Evolutionary conservation across 352 stramenopile genomes (phyloP).

Genomic region (Phytophthora rubi): DNA sequence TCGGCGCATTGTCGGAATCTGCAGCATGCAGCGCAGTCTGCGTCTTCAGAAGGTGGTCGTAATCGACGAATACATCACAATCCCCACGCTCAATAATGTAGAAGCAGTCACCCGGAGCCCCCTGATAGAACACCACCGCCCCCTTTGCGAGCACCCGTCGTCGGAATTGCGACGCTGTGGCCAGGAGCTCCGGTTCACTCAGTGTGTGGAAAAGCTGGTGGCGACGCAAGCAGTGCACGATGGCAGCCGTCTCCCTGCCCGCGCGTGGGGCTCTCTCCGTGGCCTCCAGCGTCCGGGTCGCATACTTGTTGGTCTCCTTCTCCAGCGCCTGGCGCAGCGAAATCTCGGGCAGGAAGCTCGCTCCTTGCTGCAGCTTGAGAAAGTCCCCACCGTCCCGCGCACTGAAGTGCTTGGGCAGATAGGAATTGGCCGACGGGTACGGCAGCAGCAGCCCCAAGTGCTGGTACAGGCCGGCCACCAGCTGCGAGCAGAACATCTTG

Average conservation of each 20-base stretch:
- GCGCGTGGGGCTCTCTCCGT: conserved; percentile 39
- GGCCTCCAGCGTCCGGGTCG: conserved; percentile 38
- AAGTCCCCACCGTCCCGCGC: conserved; percentile 58
- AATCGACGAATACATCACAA: conserved; percentile 87
- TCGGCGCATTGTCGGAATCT: conserved; percentile 18
- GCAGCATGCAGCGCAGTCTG: conserved; percentile 34
- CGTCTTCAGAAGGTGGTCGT: conserved; percentile 67
- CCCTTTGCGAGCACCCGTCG: conserved; percentile 56
- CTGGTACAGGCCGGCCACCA: conserved; percentile 83
- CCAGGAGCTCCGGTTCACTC: conserved; percentile 68
- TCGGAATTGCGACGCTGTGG: conserved; percentile 63
- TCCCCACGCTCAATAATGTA: conserved; percentile 83
- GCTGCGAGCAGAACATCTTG: conserved; percentile 88
- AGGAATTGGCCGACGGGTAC: conserved; percentile 87
- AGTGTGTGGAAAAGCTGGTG: conserved; percentile 86
- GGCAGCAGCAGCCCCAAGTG: conserved; percentile 76
- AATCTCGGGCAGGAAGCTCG: conserved; percentile 71
- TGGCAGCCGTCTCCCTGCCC: conserved; percentile 45
- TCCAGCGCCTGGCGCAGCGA: conserved; percentile 60
- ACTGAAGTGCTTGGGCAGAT: conserved; percentile 89
- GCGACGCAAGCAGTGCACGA: conserved; percentile 73
- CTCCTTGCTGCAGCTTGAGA: conserved; percentile 81
- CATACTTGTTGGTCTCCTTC: conserved; percentile 39
- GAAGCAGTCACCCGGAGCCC: conserved; percentile 75
- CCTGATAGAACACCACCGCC: conserved; percentile 89